A percentile compares a stretch with the other conserved stretches of the same genome.
phyloP scores from a whole-genome alignment of 2,329 filamentous ascomycete species.

The Beauveria sp. region DNA sequence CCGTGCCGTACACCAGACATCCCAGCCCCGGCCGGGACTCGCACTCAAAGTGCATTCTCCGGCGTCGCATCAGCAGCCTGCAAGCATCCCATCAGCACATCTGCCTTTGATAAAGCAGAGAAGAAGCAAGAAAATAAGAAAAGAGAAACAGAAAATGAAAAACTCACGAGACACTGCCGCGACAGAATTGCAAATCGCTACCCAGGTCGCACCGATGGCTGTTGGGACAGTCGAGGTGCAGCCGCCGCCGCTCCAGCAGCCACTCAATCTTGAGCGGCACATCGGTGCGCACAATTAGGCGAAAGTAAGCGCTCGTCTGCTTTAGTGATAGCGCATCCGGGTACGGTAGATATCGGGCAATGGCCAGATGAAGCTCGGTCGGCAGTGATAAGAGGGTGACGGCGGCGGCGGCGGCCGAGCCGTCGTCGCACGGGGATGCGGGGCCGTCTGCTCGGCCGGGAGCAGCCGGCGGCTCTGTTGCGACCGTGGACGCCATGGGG shows the following conservation, averaged over 20 bases:
- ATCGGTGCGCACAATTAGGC: slow-evolving; percentile 56
- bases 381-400: slow-evolving; percentile 43
- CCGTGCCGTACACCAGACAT: slow-evolving; percentile 46
- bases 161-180: slow-evolving; percentile 50
- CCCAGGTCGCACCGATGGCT: slow-evolving; percentile 48
- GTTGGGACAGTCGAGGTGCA: slow-evolving; percentile 60
- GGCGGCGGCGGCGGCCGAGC: background rate
- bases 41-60: slow-evolving; percentile 54
- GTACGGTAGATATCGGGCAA: slow-evolving; percentile 54
- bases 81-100: background rate
- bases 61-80: slow-evolving; percentile 50
- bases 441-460: background rate
- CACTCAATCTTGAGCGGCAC: slow-evolving; percentile 60
- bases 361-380: slow-evolving; percentile 58
- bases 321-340: slow-evolving; percentile 66
- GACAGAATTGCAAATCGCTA: slow-evolving; percentile 52
- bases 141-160: background rate
- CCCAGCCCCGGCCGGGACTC: slow-evolving; percentile 49
- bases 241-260: slow-evolving; percentile 55
- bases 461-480: background rate
- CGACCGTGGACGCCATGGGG: no score
- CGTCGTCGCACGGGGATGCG: background rate
- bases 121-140: no score
- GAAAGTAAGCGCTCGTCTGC: slow-evolving; percentile 57
- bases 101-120: no score